Base-by-base conservation (phyloP, 2,329 filamentous ascomycete genomes). In the Ramularia endophylla region DNA sequence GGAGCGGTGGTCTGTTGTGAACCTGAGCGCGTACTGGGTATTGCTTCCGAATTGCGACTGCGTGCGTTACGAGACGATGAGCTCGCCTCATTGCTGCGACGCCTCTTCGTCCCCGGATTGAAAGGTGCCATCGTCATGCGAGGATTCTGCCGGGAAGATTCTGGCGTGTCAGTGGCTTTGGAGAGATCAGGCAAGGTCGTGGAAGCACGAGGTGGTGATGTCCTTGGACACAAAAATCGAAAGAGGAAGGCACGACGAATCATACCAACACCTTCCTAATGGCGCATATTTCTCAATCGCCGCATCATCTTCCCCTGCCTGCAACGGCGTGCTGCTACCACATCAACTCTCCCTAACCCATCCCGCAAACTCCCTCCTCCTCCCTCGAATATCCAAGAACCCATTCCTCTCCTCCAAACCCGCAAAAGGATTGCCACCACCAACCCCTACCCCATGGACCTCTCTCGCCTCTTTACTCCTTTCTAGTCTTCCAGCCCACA, bases 401-500 rank as follows among this genome's bases (percentile, higher is more conserved):
- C 87, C 83, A 34, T 81, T 79, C 52, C 92, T 72, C 45, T 85
- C 82, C 66, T 97, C 90, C 46, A 95, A 65, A 33, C 78, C 73
- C 36, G 71, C 73, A 63, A 89, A 97, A 5, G 89, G 87, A 60
- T 94, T 95, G 12, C 84, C 83, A 28, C 81, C 78, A 61, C 78
- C 81, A 58, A 87, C 80, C 27, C 83, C 78, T 57, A 84, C 75
- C 19, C 82, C 81, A 44, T 63, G 65, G 41, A 63, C 72, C 68
- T 53, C 67, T 70, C 52, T 73, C 66, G 46, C 72, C 65, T 56
- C 81, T 78, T 20, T 77, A 73, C 46, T 74, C 67, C 57, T 74
- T 72, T 94, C 87, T 61, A 97, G 75, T 71, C 89, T 80, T 40
- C 85, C 84, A 8, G 85, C 85, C 85, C 86, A 92, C 19, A 81